These are phyloP conservation scores for Filosporella fistucella DNA, from an alignment of 495 filamentous ascomycete species.

Conservation along the genomic window DNA sequence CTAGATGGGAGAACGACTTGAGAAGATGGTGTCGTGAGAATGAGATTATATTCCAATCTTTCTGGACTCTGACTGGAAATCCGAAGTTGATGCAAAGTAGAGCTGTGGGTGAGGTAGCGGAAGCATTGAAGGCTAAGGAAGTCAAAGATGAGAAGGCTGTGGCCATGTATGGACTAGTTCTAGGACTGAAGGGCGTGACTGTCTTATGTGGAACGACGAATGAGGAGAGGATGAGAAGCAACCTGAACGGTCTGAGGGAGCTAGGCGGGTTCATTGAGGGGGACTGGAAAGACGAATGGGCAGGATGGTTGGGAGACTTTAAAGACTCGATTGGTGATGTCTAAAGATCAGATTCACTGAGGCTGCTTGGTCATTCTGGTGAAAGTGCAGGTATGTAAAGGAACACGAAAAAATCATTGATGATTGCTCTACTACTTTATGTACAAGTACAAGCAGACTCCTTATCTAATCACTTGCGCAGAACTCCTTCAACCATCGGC, in stretches of 20 bases:
- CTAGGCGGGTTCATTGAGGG: conserved; percentile 43
- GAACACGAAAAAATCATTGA: too few species aligned
- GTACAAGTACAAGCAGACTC: too few species aligned
- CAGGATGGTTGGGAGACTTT: conserved; percentile 38
- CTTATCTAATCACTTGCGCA: too few species aligned
- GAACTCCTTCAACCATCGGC: too few species aligned
- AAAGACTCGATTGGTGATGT: conserved; percentile 41
- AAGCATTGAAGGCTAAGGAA: conserved; percentile 33
- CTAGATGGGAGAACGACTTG: conserved; percentile 55
- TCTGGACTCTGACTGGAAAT: conserved; percentile 79
- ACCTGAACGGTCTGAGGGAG: conserved; percentile 50
- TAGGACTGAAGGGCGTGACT: conserved; percentile 50
- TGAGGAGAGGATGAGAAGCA: conserved; percentile 56
- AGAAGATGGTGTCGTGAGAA: conserved; percentile 57
- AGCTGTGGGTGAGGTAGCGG: conserved; percentile 48
- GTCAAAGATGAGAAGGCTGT: conserved; percentile 42
- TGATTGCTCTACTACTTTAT: too few species aligned
- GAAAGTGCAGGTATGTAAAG: too few species aligned
- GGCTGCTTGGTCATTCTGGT: too few species aligned
- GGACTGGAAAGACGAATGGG: conserved; percentile 39
- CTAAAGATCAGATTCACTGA: too few species aligned
- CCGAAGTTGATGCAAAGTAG: conserved; percentile 46
- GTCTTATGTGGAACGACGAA: conserved; percentile 70
- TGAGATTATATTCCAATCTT: conserved; percentile 65
- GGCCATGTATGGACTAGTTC: conserved; percentile 64